Conservation (phyloP, 139 green algal species). For the Picochlorum sp. region DNA sequence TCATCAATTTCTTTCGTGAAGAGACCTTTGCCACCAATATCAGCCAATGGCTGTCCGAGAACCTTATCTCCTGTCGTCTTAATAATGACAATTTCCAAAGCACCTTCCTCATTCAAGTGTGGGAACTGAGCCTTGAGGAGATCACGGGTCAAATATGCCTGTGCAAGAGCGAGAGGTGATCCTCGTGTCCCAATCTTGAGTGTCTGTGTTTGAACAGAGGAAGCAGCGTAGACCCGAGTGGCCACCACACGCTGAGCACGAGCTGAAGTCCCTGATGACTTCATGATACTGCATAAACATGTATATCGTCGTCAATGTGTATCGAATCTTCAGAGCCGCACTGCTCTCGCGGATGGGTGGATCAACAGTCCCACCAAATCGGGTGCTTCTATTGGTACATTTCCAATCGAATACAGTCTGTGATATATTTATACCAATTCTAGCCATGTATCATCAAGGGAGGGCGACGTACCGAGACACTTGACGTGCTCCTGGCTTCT, state of each 20-base stretch:
- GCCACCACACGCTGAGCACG: background rate
- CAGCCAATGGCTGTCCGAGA: slow-evolving; percentile 90
- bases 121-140: slow-evolving; percentile 80
- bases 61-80: slow-evolving; percentile 99
- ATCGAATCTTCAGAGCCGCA: no score
- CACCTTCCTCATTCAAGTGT: slow-evolving; percentile 83
- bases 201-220: slow-evolving; percentile 47
- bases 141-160: slow-evolving; percentile 96
- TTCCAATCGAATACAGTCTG: background rate
- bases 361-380: no score
- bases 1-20: slow-evolving; percentile 99
- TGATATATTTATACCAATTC: background rate
- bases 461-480: background rate
- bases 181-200: slow-evolving; percentile 75
- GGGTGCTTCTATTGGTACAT: no score
- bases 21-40: slow-evolving; percentile 98
- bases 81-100: slow-evolving; percentile 98
- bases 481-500: slow-evolving; percentile 4
- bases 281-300: background rate
- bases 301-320: background rate
- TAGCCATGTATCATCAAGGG: background rate
- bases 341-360: no score
- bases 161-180: slow-evolving; percentile 89
- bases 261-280: background rate
- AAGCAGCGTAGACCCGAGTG: slow-evolving; percentile 10